Evolutionary conservation across 805 yeast genomes (phyloP).

Genomic region (Lachancea thermotolerans): DNA sequence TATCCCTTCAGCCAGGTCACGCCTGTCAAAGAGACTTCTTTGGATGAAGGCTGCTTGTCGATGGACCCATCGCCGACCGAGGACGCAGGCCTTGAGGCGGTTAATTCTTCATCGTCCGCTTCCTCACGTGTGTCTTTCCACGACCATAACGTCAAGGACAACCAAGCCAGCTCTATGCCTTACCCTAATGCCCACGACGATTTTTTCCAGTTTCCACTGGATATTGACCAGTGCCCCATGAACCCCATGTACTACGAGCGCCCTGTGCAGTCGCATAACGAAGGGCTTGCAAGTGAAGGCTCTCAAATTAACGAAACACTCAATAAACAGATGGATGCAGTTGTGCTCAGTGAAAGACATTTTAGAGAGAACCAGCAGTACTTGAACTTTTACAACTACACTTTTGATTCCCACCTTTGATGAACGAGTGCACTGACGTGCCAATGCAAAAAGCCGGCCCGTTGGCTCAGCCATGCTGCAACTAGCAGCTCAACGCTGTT

Average conservation of each 20-base stretch:
- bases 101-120: constrained; percentile 18
- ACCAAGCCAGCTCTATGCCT: not conserved
- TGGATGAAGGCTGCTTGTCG: constrained; percentile 14
- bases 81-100: constrained; percentile 19
- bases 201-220: constrained; percentile 17
- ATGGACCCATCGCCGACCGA: constrained; percentile 17
- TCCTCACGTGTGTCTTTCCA: constrained; percentile 22
- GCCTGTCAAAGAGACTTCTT: constrained; percentile 12
- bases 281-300: not conserved
- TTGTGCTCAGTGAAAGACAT: constrained; percentile 19
- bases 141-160: constrained; percentile 7
- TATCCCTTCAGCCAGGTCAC: constrained; percentile 6
- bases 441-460: too few species aligned
- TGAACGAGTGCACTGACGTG: too few species aligned
- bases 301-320: constrained; percentile 8
- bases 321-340: constrained; percentile 14
- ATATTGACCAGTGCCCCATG: constrained; percentile 17
- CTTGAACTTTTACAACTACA: constrained; percentile 25
- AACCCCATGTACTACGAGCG: constrained; percentile 2
- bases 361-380: constrained; percentile 27
- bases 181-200: constrained; percentile 4
- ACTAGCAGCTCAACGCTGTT: too few species aligned
- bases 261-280: not conserved
- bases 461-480: too few species aligned
- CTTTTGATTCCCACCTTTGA: constrained; percentile 8